Base-by-base conservation (phyloP, 129 eudicot genomes). In the Pittosporum tobira region DNA sequence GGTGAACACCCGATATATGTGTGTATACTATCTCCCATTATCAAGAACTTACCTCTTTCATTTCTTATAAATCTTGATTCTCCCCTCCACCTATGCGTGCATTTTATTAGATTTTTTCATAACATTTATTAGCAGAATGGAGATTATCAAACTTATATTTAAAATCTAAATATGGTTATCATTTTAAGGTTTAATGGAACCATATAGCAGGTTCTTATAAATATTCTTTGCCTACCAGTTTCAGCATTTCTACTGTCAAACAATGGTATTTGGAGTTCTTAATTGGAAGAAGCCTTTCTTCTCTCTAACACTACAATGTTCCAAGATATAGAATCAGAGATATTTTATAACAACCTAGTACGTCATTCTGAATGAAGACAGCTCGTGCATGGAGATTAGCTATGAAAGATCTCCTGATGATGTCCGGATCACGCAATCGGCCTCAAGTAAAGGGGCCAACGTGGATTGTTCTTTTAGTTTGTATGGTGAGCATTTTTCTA, bases 401-500 rank as follows among this genome's bases (percentile, higher is more conserved):
- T 62, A 61, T 80, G 52, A 69, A 55, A 73, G 80, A 72, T 61
- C 63, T 64, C 18, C 19, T 68, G 34, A 80, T 58, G 73, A 72
- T 70, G 70, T 66, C 82, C 38, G 75, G 83, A 30, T 70, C 67
- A 59, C 87, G 83, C 48, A 83, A 81, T 66, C 59, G 83, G 34
- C 75, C 82, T 30, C 67, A 81, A 57, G 48, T 76, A 15, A 81
- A 76, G 67, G 75, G 87, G 65, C 80, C 79, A 64, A 65, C 63
- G 25, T 75, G 76, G 86, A 56, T 75, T 62, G 62, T 75, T 29
- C 5, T 75, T 48, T 40, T 75, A 40, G 64, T 72, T 48, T 71
- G 71, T 58, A 71, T 75, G 53, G 76, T 80, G 58, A 67, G 82
- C 69, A 49, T 80, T 27, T 72, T 75, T 48, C 61, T 75, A 29